Conservation (phyloP, 2,329 filamentous ascomycete genomes). For the Colletotrichum endophyticum region DNA sequence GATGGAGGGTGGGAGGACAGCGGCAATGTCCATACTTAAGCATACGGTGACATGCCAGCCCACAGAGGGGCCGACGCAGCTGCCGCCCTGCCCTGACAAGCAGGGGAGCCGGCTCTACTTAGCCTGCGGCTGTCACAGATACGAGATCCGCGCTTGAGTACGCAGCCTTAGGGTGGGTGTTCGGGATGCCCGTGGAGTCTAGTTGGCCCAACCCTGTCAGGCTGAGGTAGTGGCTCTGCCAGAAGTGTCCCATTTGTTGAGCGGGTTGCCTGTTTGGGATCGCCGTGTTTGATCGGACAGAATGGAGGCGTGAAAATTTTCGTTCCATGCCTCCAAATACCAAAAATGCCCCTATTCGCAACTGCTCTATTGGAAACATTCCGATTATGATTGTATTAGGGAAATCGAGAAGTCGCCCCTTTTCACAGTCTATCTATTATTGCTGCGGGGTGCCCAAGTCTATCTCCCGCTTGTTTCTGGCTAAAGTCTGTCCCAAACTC, state of each 20-base stretch:
- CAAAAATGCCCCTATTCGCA: neutral
- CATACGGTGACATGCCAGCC: neutral
- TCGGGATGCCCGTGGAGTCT: neutral
- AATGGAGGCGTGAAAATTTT: neutral
- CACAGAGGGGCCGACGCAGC: neutral
- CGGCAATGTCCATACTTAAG: neutral
- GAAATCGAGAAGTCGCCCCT: neutral
- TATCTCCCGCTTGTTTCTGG: neutral
- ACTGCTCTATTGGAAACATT: neutral
- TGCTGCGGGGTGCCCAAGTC: neutral
- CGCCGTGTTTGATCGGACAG: neutral
- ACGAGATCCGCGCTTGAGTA: neutral
- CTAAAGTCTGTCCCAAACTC: neutral
- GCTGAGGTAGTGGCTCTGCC: neutral
- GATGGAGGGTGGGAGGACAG: neutral
- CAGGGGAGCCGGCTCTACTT: neutral
- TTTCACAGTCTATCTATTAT: neutral
- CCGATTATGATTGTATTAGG: neutral
- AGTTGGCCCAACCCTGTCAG: neutral
- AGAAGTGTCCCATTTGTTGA: neutral
- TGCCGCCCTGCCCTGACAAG: neutral
- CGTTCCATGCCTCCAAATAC: neutral
- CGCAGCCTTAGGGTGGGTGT: neutral
- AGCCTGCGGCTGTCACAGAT: neutral
- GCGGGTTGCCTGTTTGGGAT: neutral